These are phyloP conservation scores for Leccinum uliginosum DNA, from an alignment of 768 basidiomycete species.

Conservation along the genomic window DNA sequence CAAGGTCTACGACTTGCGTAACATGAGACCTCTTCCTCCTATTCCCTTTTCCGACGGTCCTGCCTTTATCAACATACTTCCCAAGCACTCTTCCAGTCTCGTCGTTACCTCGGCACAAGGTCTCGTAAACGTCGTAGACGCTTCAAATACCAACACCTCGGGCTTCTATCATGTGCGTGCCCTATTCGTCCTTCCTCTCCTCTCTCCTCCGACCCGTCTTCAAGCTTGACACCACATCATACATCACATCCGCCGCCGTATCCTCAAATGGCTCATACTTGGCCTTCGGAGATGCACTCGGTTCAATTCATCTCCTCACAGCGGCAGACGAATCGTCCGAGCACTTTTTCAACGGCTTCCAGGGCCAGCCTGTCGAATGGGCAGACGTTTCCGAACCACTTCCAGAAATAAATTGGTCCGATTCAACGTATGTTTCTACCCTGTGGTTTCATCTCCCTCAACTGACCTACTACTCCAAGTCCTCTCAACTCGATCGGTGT, in stretches of 20 bases:
- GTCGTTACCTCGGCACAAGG: conserved; percentile 78
- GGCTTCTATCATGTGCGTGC: conserved; percentile 76
- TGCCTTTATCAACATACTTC: conserved; percentile 77
- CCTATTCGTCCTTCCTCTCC: background rate
- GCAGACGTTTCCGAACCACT: conserved; percentile 67
- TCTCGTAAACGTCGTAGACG: conserved; percentile 81
- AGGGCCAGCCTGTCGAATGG: conserved; percentile 83
- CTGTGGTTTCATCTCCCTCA: background rate
- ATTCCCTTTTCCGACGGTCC: conserved; percentile 86
- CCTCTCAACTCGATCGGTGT: conserved; percentile 87
- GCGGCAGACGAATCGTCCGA: conserved; percentile 59
- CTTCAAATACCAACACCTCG: conserved; percentile 58
- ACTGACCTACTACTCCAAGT: conserved; percentile 33
- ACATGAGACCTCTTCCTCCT: conserved; percentile 76
- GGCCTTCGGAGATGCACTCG: conserved; percentile 88
- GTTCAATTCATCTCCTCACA: conserved; percentile 75
- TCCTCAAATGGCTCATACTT: conserved; percentile 88
- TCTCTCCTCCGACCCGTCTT: conserved; percentile 5
- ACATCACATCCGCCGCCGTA: conserved; percentile 73
- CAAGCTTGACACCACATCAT: conserved; percentile 70
- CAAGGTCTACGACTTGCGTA: conserved; percentile 88
- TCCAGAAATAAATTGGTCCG: conserved; percentile 75
- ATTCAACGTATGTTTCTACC: conserved; percentile 58
- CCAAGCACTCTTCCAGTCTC: conserved; percentile 69
- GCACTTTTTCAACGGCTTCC: conserved; percentile 82